These are phyloP conservation scores for Oemleria cerasiformis DNA, from an alignment of 306 rosid species.

Conservation along the genomic window DNA sequence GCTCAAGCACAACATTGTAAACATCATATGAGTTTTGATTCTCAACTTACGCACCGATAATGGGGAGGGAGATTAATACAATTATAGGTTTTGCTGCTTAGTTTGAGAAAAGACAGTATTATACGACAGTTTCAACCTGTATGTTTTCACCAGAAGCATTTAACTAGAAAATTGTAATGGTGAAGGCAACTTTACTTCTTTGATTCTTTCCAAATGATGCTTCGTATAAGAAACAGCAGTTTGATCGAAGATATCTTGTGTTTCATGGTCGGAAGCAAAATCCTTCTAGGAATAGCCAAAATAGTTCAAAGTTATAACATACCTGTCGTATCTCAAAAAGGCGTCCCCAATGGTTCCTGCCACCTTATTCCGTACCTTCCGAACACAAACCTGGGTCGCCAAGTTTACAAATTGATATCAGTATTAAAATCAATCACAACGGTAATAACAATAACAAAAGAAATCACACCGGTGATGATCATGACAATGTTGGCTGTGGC, in stretches of 20 bases:
- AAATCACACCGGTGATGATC: neutral
- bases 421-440: slow-evolving; percentile 14
- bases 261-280: too few species aligned
- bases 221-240: too few species aligned
- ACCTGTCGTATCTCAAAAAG: slow-evolving; percentile 67
- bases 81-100: neutral
- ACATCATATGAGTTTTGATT: neutral
- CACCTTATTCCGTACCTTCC: slow-evolving; percentile 83
- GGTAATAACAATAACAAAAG: slow-evolving; percentile 2
- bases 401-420: slow-evolving; percentile 15
- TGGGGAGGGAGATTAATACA: neutral
- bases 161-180: too few species aligned
- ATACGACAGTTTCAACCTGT: too few species aligned
- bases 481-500: neutral
- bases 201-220: too few species aligned
- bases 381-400: slow-evolving; percentile 62
- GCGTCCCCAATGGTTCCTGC: slow-evolving; percentile 88
- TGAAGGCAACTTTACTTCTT: too few species aligned
- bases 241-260: too few species aligned
- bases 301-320: slow-evolving; percentile 7
- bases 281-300: neutral
- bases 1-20: slow-evolving; percentile 24
- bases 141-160: too few species aligned
- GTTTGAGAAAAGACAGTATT: too few species aligned
- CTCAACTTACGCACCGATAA: neutral